A percentile compares a stretch with the other conserved stretches of the same genome.
These are phyloP conservation scores for Boletus vinaceobasis DNA, from an alignment of 768 basidiomycete genomes.

Conservation along the genomic window DNA sequence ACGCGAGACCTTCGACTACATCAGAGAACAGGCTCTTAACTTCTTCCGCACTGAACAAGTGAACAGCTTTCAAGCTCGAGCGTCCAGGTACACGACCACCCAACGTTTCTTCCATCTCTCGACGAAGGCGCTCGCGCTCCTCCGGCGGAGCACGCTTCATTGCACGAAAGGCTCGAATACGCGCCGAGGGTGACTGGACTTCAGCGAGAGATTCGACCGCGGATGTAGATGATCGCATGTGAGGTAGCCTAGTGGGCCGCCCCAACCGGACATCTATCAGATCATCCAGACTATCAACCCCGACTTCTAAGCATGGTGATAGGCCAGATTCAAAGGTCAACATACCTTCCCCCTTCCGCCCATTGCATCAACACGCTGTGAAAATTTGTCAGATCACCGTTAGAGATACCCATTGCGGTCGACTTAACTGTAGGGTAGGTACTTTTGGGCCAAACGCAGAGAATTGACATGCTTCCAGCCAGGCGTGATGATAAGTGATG, in stretches of 20 bases:
- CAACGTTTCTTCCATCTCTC: constrained; percentile 41
- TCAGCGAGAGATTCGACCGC: constrained; percentile 32
- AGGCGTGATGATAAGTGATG: constrained; percentile 92
- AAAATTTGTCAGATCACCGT: neutral
- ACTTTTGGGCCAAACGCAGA: constrained; percentile 86
- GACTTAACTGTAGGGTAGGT: constrained; percentile 78
- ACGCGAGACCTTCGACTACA: constrained; percentile 81
- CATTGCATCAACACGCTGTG: constrained; percentile 85
- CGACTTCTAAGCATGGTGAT: neutral
- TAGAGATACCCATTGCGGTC: neutral
- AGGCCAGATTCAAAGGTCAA: neutral
- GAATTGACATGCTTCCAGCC: constrained; percentile 85
- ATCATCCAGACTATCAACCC: constrained; percentile 61
- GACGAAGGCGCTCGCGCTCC: constrained; percentile 59
- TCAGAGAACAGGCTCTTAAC: constrained; percentile 77
- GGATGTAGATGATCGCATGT: constrained; percentile 35
- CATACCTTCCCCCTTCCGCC: constrained; percentile 79
- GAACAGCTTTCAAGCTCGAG: constrained; percentile 66
- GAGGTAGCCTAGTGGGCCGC: constrained; percentile 42
- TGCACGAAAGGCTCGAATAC: constrained; percentile 73
- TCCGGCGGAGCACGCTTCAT: constrained; percentile 62
- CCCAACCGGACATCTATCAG: constrained; percentile 80
- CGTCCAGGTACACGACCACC: constrained; percentile 23
- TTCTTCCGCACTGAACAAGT: constrained; percentile 83
- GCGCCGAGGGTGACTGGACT: constrained; percentile 57